Evolutionary conservation across 495 filamentous ascomycete genomes (phyloP).

Genomic region (Neurospora sp.): DNA sequence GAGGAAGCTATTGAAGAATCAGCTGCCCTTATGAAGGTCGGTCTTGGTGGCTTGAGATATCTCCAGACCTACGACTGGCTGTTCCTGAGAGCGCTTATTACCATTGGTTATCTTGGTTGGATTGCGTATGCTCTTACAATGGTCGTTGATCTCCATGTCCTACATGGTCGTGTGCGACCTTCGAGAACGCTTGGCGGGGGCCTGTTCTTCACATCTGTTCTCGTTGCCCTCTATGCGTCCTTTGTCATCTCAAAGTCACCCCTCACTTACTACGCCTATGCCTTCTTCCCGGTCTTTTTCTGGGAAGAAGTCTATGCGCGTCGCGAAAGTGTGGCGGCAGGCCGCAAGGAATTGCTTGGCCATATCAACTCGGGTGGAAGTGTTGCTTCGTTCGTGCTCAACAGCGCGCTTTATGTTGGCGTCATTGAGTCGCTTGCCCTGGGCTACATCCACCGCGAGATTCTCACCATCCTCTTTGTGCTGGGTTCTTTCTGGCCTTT

Average conservation of each 20-base stretch:
- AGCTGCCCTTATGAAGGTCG: constrained; percentile 61
- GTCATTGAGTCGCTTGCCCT: constrained; percentile 66
- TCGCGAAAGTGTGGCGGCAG: constrained; percentile 56
- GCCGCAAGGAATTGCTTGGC: constrained; percentile 56
- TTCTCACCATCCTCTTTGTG: constrained; percentile 74
- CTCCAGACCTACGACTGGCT: constrained; percentile 95
- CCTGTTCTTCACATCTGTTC: constrained; percentile 62
- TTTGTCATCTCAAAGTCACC: constrained; percentile 73
- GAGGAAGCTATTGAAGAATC: constrained; percentile 69
- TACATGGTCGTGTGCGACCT: constrained; percentile 60
- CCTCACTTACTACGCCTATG: constrained; percentile 84
- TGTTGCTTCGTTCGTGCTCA: constrained; percentile 47
- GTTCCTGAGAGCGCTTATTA: constrained; percentile 88
- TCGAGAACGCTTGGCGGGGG: constrained; percentile 52
- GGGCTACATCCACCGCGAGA: constrained; percentile 84
- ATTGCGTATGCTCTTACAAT: constrained; percentile 90
- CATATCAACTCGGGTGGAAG: constrained; percentile 50
- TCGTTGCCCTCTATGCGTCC: constrained; percentile 65
- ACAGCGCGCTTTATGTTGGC: constrained; percentile 54
- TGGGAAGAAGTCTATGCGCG: constrained; percentile 94
- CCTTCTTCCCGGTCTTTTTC: constrained; percentile 82
- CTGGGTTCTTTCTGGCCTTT: constrained; percentile 69
- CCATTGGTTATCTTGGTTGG: constrained; percentile 92
- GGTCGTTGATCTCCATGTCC: constrained; percentile 80
- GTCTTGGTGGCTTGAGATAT: constrained; percentile 80